Base-by-base conservation (phyloP, 169 alveolate species). In the Ichthyophthirius multifiliis region DNA sequence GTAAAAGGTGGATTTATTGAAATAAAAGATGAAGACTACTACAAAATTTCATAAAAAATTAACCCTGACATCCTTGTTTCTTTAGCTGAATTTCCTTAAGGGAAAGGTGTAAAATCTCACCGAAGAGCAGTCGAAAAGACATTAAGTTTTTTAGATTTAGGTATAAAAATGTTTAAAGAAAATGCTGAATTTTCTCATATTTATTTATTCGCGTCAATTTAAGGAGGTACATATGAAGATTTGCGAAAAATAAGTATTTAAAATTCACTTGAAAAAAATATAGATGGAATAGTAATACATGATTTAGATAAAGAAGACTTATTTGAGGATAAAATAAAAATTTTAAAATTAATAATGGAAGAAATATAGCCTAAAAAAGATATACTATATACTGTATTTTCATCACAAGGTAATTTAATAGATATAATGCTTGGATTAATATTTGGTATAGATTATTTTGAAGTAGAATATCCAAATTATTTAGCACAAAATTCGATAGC, bases 41-140 rank as follows among this genome's bases (percentile, higher is more conserved):
- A 20, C 3, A 41, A 67, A 37, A 67, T 67, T n/a, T 18, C 62
- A 6, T 37, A 67, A 67, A 34, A 18, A 44, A 67, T 67, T 7
- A 67, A 67, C 32, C 77, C 77, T 1, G 77, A 67, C 41, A 67
- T 67, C 23, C 20, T 41, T 4, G 77, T 67, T 30, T 67, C 43
- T 13, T 44, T 67, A 13, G 41, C 77, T 2, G 77, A 67, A 41
- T 35, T 37, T 39, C 39, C 77, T 41, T 16, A 32, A 37, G 48
- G 62, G 30, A 41, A 23, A 23, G 77, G 77, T n/a, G 41, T 37
- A 39, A 41, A 41, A 39, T 67, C 77, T 39, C 43, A 23, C 10
- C n/a, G 15, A 37, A 34, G 77, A 20, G 43, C 77, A 34, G 62
- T 67, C 6, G 77, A 67, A 67, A 67, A 67, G 32, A 67, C 63